These are phyloP conservation scores for Psilocybe tampanensis DNA, from an alignment of 768 basidiomycete species.

Conservation along the genomic window DNA sequence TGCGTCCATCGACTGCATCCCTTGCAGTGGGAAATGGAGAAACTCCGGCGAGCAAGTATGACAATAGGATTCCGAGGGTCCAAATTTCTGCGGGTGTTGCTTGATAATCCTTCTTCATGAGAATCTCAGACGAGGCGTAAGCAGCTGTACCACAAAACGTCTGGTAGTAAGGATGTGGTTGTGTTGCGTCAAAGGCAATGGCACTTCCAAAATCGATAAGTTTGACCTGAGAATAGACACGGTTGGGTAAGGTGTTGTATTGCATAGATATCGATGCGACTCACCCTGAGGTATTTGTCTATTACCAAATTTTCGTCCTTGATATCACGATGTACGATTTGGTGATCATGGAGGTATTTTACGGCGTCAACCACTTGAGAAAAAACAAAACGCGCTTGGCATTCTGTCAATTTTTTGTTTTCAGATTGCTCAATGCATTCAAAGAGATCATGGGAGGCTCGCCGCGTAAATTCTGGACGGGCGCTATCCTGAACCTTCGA, in stretches of 20 bases:
- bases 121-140: conserved; percentile 94
- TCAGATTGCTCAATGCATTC: conserved; percentile 92
- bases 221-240: conserved; percentile 72
- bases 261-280: conserved; percentile 8
- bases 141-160: conserved; percentile 94
- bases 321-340: conserved; percentile 93
- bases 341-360: conserved; percentile 74
- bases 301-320: conserved; percentile 96
- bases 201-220: conserved; percentile 96
- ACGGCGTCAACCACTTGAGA: conserved; percentile 87
- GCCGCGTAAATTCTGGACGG: conserved; percentile 56
- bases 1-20: conserved; percentile 70
- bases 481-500: conserved; percentile 17
- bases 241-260: too few relatives aligned
- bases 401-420: conserved; percentile 78
- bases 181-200: conserved; percentile 64
- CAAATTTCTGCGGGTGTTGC: conserved; percentile 96
- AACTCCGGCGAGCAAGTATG: conserved; percentile 89
- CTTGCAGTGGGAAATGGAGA: conserved; percentile 91
- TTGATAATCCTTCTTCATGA: conserved; percentile 85
- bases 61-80: conserved; percentile 94
- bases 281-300: conserved; percentile 70
- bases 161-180: conserved; percentile 67
- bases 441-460: conserved; percentile 90
- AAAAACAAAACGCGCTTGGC: conserved; percentile 81